Conservation (phyloP, 2,329 filamentous ascomycete genomes). For the Trichoderma breve region DNA sequence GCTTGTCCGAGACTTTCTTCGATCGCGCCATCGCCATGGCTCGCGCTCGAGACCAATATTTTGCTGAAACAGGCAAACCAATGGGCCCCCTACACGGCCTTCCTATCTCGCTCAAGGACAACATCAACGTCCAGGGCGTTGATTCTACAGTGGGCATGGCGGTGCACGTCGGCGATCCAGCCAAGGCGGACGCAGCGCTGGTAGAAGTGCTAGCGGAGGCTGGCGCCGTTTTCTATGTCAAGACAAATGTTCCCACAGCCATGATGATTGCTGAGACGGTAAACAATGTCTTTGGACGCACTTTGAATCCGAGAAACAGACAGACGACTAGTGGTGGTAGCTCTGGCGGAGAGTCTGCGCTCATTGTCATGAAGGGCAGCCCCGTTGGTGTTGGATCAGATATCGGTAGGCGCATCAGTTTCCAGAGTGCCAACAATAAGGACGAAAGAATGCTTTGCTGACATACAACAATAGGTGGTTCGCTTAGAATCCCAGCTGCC, state of each 20-base stretch:
- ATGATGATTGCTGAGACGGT: constrained; percentile 69
- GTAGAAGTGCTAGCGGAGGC: constrained; percentile 43
- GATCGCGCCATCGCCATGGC: constrained; percentile 51
- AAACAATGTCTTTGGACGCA: constrained; percentile 64
- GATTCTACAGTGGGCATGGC: constrained; percentile 64
- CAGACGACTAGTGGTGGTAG: constrained; percentile 61
- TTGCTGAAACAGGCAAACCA: constrained; percentile 45
- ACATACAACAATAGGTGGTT: constrained; percentile 41
- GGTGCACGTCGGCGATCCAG: constrained; percentile 59
- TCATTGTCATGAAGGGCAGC: constrained; percentile 58
- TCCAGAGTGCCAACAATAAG: neutral
- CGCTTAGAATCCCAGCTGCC: constrained; percentile 52
- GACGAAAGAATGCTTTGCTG: neutral
- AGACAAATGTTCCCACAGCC: constrained; percentile 59
- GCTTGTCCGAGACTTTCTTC: constrained; percentile 55
- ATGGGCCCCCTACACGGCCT: constrained; percentile 65
- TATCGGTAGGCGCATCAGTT: constrained; percentile 40
- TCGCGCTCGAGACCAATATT: constrained; percentile 47
- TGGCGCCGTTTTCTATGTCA: constrained; percentile 56
- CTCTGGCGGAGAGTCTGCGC: constrained; percentile 65
- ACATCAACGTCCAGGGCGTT: constrained; percentile 61
- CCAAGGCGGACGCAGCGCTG: constrained; percentile 40
- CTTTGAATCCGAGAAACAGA: constrained; percentile 60
- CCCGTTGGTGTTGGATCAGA: constrained; percentile 63
- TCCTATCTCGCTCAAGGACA: constrained; percentile 67